phyloP scores from a whole-genome alignment of 495 filamentous ascomycete genomes.

The Talaromyces liani region DNA sequence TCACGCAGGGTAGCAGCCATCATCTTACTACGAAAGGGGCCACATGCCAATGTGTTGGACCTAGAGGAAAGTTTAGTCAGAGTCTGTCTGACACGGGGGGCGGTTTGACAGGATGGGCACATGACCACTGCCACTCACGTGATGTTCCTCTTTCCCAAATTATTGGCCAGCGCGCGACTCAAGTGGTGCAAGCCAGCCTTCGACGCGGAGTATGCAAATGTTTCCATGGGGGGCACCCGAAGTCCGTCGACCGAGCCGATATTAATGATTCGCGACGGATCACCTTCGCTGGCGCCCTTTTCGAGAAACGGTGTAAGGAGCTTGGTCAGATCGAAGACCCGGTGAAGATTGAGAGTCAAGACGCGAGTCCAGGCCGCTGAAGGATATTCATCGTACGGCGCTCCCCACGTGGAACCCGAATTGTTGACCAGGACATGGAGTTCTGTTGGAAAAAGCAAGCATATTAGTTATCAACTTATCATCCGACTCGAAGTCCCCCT shows the following conservation, averaged over 20 bases:
- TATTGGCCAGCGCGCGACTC: conserved; percentile 60
- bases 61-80: conserved; percentile 11
- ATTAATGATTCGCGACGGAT: conserved; percentile 65
- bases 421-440: conserved; percentile 78
- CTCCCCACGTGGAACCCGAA: conserved; percentile 68
- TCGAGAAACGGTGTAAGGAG: conserved; percentile 65
- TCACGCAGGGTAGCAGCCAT: conserved; percentile 63
- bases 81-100: not conserved
- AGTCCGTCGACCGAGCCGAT: conserved; percentile 68
- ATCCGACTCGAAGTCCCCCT: not conserved
- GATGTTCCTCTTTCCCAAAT: conserved; percentile 62
- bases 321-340: conserved; percentile 73
- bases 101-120: conserved; percentile 2
- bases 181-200: conserved; percentile 74
- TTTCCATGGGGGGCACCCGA: conserved; percentile 58
- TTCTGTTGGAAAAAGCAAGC: conserved; percentile 23
- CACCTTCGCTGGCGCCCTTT: conserved; percentile 33
- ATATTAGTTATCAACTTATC: not conserved
- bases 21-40: conserved; percentile 79
- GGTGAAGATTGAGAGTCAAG: conserved; percentile 71
- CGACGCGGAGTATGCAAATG: conserved; percentile 66
- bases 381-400: conserved; percentile 58
- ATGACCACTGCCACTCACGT: conserved; percentile 42
- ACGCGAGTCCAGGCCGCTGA: conserved; percentile 63
- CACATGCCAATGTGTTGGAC: conserved; percentile 65